Evolutionary conservation across 768 basidiomycete genomes (phyloP).

Genomic region (Mycena maculata): DNA sequence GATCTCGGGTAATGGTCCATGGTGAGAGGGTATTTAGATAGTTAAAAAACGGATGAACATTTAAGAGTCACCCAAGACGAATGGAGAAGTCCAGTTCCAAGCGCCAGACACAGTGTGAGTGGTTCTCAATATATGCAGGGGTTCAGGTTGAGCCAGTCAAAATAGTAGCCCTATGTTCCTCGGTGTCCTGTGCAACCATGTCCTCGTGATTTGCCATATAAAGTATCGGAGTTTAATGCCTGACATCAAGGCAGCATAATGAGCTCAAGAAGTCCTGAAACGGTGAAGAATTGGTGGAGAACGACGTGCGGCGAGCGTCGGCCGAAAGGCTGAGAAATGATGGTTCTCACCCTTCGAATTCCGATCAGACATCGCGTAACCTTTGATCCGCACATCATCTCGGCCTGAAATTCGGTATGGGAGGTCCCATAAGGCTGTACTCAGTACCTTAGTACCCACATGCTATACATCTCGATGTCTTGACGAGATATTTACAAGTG

Average conservation of each 20-base stretch:
- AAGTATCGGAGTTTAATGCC: not conserved
- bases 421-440: not conserved
- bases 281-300: slow-evolving; percentile 6
- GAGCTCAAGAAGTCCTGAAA: not conserved
- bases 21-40: no score
- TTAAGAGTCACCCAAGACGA: no score
- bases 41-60: no score
- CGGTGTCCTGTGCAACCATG: not conserved
- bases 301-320: not conserved
- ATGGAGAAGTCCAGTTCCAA: no score
- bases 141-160: no score
- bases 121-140: no score
- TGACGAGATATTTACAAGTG: slow-evolving; percentile 3
- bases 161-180: not conserved
- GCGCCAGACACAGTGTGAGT: no score
- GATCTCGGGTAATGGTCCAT: no score
- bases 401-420: slow-evolving; percentile 1
- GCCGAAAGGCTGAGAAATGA: slow-evolving; percentile 1
- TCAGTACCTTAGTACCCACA: not conserved
- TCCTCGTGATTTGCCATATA: not conserved
- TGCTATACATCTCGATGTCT: not conserved
- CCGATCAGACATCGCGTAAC: not conserved
- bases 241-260: not conserved
- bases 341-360: slow-evolving; percentile 6
- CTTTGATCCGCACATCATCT: not conserved